Base-by-base conservation (phyloP, 768 basidiomycete genomes). In the Naganishia antarctica region DNA sequence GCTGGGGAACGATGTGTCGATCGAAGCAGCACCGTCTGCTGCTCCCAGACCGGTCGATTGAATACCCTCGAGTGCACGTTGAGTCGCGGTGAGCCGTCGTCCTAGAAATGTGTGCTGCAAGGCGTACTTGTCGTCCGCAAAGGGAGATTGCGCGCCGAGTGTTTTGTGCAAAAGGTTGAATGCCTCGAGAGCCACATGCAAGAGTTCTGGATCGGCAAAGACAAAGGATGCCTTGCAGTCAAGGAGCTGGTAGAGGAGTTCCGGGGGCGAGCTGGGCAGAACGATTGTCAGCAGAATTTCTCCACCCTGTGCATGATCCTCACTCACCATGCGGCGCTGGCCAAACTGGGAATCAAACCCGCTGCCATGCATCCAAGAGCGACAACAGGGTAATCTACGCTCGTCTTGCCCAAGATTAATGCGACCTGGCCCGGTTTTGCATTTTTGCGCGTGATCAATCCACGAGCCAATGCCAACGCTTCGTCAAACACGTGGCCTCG, bases 221-320 rank as follows among this genome's bases (percentile, higher is more conserved):
- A 63, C 48, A n/a, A 63, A 34, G 40, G 48, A 41, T 12, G 48
- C 49, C 37, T 49, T 47, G 29, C 46, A 51, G 41, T 63, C 62
- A 32, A 50, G 37, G n/a, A 63, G 48, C 50, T 63, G 62, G 44
- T 63, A 49, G n/a, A 49, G 47, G 29, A 63, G 50, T 45, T 63
- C 62, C 21, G 62, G 21, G 2, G 62, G 62, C 23, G 61, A 62
- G 47, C 61, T 62, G 32, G 47, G 26, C 1, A 8, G 9, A 12
- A 31, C 26, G 43, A n/a, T n/a, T 8, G 18, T 23, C 23, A 29
- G 18, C 29, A 29, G 9, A 3, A 4, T 13, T 9, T 18, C 11
- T 50, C 3, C 2, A 29, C 13, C 18, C 4, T 13, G 2, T 26
- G 28, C 9, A 5, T 28, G 12, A 21, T n/a, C 15, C 7, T 21